A percentile compares a stretch with the other conserved stretches of the same genome.
phyloP scores from a whole-genome alignment of 2,329 filamentous ascomycete species.

The Ceratocystis ficicola region DNA sequence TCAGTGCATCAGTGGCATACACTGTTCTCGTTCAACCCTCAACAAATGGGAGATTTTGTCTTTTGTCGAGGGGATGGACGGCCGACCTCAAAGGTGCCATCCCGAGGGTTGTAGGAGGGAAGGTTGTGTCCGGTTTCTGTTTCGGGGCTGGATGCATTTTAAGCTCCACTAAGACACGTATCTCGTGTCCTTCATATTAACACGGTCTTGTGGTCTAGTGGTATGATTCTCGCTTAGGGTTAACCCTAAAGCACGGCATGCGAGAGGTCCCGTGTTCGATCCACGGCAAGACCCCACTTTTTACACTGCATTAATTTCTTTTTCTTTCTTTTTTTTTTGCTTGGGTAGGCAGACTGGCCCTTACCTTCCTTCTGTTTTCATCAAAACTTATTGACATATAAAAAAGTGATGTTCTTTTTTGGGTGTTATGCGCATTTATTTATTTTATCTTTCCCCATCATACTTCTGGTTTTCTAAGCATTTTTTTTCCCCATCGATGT shows the following conservation, averaged over 20 bases:
- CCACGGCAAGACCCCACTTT: conserved; percentile 22
- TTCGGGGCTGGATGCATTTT: too few relatives aligned
- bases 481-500: not conserved
- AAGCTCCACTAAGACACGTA: too few relatives aligned
- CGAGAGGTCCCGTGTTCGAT: conserved; percentile 26
- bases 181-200: too few relatives aligned
- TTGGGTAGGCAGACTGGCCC: not conserved
- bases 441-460: not conserved
- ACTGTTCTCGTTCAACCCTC: too few relatives aligned
- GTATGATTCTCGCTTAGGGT: conserved; percentile 62
- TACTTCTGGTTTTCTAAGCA: too few relatives aligned
- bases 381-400: not conserved
- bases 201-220: conserved; percentile 51
- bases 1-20: too few relatives aligned
- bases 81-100: too few relatives aligned
- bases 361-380: not conserved
- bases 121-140: too few relatives aligned
- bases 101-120: too few relatives aligned
- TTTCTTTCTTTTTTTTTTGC: not conserved
- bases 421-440: not conserved
- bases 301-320: not conserved
- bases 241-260: conserved; percentile 28
- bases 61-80: too few relatives aligned
- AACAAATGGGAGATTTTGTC: too few relatives aligned
- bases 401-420: not conserved